phyloP scores from a whole-genome alignment of 352 stramenopile genomes.

The Phytopythium montanum region DNA sequence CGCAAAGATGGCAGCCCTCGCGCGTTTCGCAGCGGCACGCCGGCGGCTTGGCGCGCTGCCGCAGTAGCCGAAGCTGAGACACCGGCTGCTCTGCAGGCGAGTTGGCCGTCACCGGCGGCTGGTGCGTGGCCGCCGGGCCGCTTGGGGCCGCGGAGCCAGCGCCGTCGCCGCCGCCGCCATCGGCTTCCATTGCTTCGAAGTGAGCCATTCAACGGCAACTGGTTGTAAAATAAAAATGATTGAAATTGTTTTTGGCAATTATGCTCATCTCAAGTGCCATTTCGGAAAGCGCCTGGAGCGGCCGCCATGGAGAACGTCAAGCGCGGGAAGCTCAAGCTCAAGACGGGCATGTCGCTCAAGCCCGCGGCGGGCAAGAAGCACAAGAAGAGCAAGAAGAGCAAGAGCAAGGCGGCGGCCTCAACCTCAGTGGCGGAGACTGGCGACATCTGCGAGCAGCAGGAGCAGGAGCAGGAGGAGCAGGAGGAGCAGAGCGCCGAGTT shows the following conservation, averaged over 20 bases:
- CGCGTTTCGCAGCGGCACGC: conserved; percentile 9
- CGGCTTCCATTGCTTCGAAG: neutral
- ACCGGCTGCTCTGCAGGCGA: neutral
- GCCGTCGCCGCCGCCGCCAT: neutral
- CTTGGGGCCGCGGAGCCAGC: neutral
- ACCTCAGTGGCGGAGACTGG: neutral
- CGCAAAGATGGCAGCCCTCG: conserved; percentile 21
- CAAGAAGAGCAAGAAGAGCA: conserved; percentile 52
- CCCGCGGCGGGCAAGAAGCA: conserved; percentile 42
- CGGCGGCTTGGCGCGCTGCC: neutral
- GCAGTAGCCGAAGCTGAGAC: neutral
- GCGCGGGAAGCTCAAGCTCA: conserved; percentile 83
- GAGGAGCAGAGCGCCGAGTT: conserved; percentile 20
- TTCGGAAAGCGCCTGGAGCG: neutral
- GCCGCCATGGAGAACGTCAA: conserved; percentile 72
- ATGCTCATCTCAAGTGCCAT: no score
- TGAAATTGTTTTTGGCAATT: no score
- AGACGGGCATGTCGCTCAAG: conserved; percentile 62
- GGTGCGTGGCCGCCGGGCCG: neutral
- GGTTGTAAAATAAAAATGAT: no score
- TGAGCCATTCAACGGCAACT: neutral
- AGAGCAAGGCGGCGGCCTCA: conserved; percentile 23
- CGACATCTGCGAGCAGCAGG: conserved; percentile 11
- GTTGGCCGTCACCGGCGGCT: neutral
- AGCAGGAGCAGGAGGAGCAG: conserved; percentile 14